Evolutionary conservation across 164 flowering plant species (phyloP), one percentile per base, ranked within the genome.

Genomic region (Berberis vulgaris): DNA sequence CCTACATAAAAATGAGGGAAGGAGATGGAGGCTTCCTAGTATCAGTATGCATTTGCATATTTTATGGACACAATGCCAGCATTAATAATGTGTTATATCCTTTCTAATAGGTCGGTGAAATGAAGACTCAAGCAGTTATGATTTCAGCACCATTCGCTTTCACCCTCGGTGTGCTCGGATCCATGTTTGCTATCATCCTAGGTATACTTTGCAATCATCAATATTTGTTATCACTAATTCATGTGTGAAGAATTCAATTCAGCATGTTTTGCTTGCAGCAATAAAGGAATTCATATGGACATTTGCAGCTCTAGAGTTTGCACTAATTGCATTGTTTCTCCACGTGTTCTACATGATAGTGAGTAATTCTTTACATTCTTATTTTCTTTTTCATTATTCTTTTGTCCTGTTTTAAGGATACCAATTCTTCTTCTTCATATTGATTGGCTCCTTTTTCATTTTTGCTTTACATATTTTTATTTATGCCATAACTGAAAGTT

Each of bases 231-330:
- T 45, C 10, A 38, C 52, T 65, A 3, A 56, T 65, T 53, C 5
- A 8, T 5, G 7, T 38, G 2, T 55, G 58, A 55, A n/a, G 7
- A 55, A 2, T 13, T 2, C 8, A 3, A n/a, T 1, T 6, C 5
- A 2, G 6, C 2, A n/a, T 5, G 3, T 55, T 2, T 8, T 13
- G 10, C 39, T 47, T 82, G 84, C 91, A 92, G 96, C 98, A 72
- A 82, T 80, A 60, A 81, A 63, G 69, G 93, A 92, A 76, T 86
- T 87, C 65, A 79, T 82, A 76, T 92, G 98, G 98, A 80, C 96
- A 40, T 92, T 79, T 74, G 90, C 98, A 43, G 98, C 98, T 69
- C 79, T 91, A 49, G 91, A 89, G 78, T 91, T 91, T 76, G 86
- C 78, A 3, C 82, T 91, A 50, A 81, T 87, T 38, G 84, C 86